phyloP scores from a whole-genome alignment of 495 filamentous ascomycete species.

The Talaromyces adpressus region DNA sequence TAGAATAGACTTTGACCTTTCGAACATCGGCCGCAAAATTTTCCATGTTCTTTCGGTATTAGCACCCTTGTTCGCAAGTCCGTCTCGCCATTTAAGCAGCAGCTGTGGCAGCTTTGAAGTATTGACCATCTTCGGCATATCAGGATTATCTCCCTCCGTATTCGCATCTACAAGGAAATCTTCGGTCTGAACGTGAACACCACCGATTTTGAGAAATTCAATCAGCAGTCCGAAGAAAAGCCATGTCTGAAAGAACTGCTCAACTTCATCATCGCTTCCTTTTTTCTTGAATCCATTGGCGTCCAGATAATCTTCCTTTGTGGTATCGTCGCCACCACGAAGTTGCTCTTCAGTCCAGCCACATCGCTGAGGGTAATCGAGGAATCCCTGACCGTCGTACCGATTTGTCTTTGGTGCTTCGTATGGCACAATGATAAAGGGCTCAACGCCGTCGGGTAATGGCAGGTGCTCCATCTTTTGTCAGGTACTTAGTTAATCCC shows the following conservation, averaged over 20 bases:
- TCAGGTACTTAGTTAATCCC: not conserved
- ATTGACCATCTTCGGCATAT: conserved; percentile 1
- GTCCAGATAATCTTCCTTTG: not conserved
- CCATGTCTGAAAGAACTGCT: conserved; percentile 7
- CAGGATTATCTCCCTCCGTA: not conserved
- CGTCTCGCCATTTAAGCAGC: not conserved
- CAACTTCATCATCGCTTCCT: not conserved
- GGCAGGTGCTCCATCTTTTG: conserved; percentile 3
- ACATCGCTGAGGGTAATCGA: not conserved
- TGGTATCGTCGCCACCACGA: not conserved
- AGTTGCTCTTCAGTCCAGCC: conserved; percentile 6
- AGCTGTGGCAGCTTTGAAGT: not conserved
- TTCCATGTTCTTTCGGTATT: not conserved
- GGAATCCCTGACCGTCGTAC: conserved; percentile 4
- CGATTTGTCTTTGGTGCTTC: not conserved
- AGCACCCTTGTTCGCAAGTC: not conserved
- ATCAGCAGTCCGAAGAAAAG: conserved; percentile 6
- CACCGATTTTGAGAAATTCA: not conserved
- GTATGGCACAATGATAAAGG: not conserved
- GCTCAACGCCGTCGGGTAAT: not conserved
- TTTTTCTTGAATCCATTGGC: not conserved
- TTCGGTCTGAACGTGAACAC: not conserved
- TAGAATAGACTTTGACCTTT: not conserved
- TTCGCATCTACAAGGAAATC: conserved; percentile 2
- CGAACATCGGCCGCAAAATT: not conserved